phyloP scores from a whole-genome alignment of 2,329 filamentous ascomycete species.

The Metarhizium humberi region DNA sequence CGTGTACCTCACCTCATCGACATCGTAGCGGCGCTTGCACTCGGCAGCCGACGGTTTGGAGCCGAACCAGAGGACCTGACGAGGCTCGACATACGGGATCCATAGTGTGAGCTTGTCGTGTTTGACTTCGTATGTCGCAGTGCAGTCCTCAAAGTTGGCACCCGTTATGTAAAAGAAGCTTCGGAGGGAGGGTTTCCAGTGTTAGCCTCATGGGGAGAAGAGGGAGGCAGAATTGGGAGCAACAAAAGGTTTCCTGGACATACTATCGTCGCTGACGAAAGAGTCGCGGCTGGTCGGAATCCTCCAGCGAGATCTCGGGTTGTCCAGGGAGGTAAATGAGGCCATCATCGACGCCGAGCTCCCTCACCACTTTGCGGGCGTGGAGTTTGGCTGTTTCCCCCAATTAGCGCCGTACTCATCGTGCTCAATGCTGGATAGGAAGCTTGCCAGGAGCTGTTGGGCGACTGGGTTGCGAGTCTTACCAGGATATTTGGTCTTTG shows the following conservation, averaged over 20 bases:
- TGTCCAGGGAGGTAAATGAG: conserved; percentile 49
- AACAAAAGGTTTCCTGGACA: conserved; percentile 11
- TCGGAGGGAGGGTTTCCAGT: not conserved
- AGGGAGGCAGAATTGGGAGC: not conserved
- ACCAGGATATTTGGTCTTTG: conserved; percentile 28
- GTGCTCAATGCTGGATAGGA: not conserved
- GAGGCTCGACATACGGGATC: conserved; percentile 59
- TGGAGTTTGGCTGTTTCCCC: conserved; percentile 42
- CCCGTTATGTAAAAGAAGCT: conserved; percentile 53
- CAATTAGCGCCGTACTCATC: not conserved
- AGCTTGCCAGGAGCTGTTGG: not conserved
- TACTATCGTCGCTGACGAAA: conserved; percentile 53
- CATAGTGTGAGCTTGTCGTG: conserved; percentile 60
- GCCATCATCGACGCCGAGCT: conserved; percentile 39
- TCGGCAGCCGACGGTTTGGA: conserved; percentile 50
- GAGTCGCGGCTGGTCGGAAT: conserved; percentile 46
- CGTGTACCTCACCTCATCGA: conserved; percentile 60
- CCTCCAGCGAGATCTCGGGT: conserved; percentile 40
- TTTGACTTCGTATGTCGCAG: conserved; percentile 47
- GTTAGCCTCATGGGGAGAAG: not conserved
- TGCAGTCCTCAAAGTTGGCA: conserved; percentile 43
- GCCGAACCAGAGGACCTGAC: conserved; percentile 55
- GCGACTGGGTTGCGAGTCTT: conserved; percentile 2
- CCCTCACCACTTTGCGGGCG: conserved; percentile 44
- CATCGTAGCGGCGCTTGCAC: conserved; percentile 52